A percentile compares a stretch with the other conserved stretches of the same genome.
Evolutionary conservation across 2,329 filamentous ascomycete species (phyloP).

Genomic region (Cytospora chrysosperma): DNA sequence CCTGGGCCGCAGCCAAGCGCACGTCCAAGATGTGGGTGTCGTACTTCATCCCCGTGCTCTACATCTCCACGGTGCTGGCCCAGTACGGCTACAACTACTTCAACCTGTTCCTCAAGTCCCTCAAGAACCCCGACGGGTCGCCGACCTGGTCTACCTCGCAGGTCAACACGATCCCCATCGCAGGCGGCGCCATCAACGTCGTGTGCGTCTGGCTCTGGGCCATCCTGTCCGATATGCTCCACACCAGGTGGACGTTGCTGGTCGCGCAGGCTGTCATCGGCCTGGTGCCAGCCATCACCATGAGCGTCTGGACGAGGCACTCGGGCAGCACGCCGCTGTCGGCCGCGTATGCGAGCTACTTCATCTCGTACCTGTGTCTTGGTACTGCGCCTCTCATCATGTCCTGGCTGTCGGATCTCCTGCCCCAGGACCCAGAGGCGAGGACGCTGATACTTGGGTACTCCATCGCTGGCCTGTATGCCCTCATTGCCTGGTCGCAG

Average conservation of each 20-base stretch:
- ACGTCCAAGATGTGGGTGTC: constrained; percentile 45
- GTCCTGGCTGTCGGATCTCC: constrained; percentile 50
- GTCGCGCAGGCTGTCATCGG: constrained; percentile 47
- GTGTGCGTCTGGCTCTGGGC: constrained; percentile 55
- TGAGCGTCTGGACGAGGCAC: constrained; percentile 52
- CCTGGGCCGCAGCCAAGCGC: constrained; percentile 43
- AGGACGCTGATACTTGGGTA: constrained; percentile 49
- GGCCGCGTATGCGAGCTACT: constrained; percentile 51
- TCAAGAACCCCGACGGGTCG: constrained; percentile 41
- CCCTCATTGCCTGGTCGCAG: constrained; percentile 51
- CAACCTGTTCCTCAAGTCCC: constrained; percentile 41
- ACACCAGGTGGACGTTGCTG: constrained; percentile 51
- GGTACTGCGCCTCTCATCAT: constrained; percentile 53
- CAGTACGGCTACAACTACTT: constrained; percentile 49
- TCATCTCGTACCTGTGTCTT: constrained; percentile 47
- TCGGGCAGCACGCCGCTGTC: constrained; percentile 42
- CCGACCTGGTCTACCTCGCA: constrained; percentile 42
- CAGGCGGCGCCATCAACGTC: constrained; percentile 47
- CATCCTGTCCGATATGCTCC: constrained; percentile 48
- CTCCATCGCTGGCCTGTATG: constrained; percentile 49
- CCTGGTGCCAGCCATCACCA: constrained; percentile 48
- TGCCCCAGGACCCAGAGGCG: constrained; percentile 48
- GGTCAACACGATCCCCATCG: constrained; percentile 50
- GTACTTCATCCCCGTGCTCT: constrained; percentile 46
- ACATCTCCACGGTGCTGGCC: constrained; percentile 45